A percentile compares a stretch with the other conserved stretches of the same genome.
Evolutionary conservation across 768 basidiomycete genomes (phyloP).

Genomic region (Saitozyma sp.): DNA sequence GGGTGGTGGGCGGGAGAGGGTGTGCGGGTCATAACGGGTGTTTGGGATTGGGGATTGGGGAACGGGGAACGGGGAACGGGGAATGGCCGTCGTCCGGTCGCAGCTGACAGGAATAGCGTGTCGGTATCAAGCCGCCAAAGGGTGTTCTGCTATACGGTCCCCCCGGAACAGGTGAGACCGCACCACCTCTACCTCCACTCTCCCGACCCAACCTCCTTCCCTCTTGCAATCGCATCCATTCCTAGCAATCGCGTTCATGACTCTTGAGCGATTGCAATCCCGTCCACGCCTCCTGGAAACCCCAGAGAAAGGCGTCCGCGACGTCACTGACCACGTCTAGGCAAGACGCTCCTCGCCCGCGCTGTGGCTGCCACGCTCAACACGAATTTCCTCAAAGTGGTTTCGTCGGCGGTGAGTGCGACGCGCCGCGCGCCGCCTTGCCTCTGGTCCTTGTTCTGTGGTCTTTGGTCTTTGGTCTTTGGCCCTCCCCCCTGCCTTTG

Average conservation of each 20-base stretch:
- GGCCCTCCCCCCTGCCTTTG: too few species aligned
- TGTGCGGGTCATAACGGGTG: too few species aligned
- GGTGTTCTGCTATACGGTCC: slow-evolving; percentile 95
- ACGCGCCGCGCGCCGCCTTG: not conserved
- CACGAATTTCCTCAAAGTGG: slow-evolving; percentile 98
- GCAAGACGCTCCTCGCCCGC: slow-evolving; percentile 86
- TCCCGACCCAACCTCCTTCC: too few species aligned
- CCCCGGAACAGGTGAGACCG: slow-evolving; percentile 75
- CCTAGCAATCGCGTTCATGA: too few species aligned
- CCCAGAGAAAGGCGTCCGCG: not conserved
- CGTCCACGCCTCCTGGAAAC: too few species aligned
- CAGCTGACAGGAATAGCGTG: slow-evolving; percentile 56
- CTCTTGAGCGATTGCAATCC: too few species aligned
- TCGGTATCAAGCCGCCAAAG: slow-evolving; percentile 94
- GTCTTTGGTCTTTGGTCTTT: too few species aligned
- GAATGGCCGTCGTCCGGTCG: not conserved
- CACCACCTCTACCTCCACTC: not conserved
- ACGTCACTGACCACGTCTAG: slow-evolving; percentile 11
- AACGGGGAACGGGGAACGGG: not conserved
- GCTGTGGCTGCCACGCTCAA: slow-evolving; percentile 93
- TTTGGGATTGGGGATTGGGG: too few species aligned
- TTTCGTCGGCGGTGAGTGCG: slow-evolving; percentile 90
- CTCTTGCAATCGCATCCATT: too few species aligned
- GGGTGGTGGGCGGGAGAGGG: too few species aligned
- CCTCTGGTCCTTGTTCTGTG: not conserved